Conservation (phyloP, 331 rosid genomes). For the Phaseolus coccineus region DNA sequence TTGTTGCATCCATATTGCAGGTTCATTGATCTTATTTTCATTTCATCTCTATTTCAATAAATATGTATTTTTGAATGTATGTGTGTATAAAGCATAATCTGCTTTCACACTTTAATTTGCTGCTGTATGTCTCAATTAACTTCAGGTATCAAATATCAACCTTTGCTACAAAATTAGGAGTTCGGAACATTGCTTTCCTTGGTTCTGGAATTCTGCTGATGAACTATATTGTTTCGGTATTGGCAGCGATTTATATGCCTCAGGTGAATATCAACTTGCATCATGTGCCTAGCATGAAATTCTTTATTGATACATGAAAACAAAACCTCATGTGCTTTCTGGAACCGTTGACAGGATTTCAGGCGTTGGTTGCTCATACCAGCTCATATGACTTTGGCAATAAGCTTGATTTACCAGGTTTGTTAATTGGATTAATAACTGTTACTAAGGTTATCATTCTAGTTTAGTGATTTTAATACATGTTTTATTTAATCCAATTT, state of each 20-base stretch:
- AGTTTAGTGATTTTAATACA: constrained; percentile 24
- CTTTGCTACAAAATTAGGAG: constrained; percentile 93
- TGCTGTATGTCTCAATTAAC: constrained; percentile 34
- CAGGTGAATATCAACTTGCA: constrained; percentile 59
- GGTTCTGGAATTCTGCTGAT: constrained; percentile 91
- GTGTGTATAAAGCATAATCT: constrained; percentile 19
- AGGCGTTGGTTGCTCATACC: constrained; percentile 81
- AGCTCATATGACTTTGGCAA: constrained; percentile 69
- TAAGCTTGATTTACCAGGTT: constrained; percentile 84
- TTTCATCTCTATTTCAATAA: constrained; percentile 8
- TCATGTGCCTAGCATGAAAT: constrained; percentile 24
- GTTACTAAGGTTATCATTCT: background rate
- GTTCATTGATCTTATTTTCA: constrained; percentile 38
- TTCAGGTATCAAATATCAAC: constrained; percentile 92
- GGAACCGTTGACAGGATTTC: constrained; percentile 74
- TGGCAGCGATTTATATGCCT: constrained; percentile 80
- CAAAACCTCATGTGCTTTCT: constrained; percentile 24
- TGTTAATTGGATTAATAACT: constrained; percentile 34
- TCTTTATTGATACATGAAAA: constrained; percentile 8
- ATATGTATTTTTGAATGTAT: background rate
- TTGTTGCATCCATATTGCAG: constrained; percentile 28
- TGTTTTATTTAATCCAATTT: constrained; percentile 1
- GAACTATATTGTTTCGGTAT: constrained; percentile 77
- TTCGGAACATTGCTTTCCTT: constrained; percentile 89
- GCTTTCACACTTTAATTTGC: background rate